Base-by-base conservation (phyloP, 306 rosid genomes). In the Sesbania bispinosa region DNA sequence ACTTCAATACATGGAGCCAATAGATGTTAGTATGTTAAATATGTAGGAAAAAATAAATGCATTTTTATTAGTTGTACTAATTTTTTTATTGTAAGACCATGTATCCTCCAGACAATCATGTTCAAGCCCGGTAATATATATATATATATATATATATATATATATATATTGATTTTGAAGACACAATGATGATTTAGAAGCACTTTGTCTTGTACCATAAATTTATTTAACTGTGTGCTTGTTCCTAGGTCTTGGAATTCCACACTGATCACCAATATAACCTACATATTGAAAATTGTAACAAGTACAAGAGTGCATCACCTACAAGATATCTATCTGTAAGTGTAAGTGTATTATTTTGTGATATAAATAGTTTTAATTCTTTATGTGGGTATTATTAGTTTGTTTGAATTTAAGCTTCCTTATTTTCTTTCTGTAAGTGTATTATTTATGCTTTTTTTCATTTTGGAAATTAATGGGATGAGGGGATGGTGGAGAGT, bases 191-290 rank as follows among this genome's bases (percentile, higher is more conserved):
- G 52, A 39, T 62, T 66, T 77, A 52, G 57, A 68, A 67, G 58
- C 57, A 54, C 32, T 60, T 46, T 78, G 74, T 75, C 55, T 62
- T 69, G 41, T 43, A 68, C 64, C 73, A 53, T 43, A 60, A 43
- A 62, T 33, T 61, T 53, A 75, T 62, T 75, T 3, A 47, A 50
- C 14, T 21, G 20, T 39, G 54, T 73, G 71, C 71, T 67, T 73
- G 7, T 79, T 73, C 79, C 83, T 73, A 67, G 79, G 79, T 73
- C 72, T 73, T 79, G 79, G 79, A 67, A 73, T 66, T 73, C 65
- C 55, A 66, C 75, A 57, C 58, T 27, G 35, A 61, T 24, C 53
- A 26, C 33, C 53, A 26, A 64, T 27, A 58, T 47, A 24, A 46
- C 16, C 64, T 20, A 48, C 10, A 41, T 59, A 48, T 73, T 73